phyloP scores from a whole-genome alignment of 495 filamentous ascomycete genomes.

The Aspergillus sparsus region DNA sequence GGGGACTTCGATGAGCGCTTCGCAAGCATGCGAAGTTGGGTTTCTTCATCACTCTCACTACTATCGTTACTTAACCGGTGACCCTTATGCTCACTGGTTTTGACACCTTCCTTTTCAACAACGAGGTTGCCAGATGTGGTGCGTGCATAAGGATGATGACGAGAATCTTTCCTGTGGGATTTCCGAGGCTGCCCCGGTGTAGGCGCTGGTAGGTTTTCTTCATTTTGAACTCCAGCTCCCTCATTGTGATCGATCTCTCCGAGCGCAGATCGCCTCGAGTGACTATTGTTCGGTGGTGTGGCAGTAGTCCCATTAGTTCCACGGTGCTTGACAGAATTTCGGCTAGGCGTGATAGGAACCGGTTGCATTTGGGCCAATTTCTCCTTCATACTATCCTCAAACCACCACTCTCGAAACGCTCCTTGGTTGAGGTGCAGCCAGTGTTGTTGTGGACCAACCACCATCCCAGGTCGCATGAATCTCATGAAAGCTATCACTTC shows the following conservation, averaged over 20 bases:
- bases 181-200: conserved; percentile 97
- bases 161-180: conserved; percentile 63
- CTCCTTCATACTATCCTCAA: conserved; percentile 79
- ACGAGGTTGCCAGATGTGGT: conserved; percentile 44
- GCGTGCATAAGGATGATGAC: conserved; percentile 56
- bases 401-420: conserved; percentile 97
- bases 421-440: conserved; percentile 98
- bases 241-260: conserved; percentile 88
- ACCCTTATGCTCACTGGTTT: conserved; percentile 43
- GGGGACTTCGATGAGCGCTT: conserved; percentile 59
- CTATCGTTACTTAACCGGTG: conserved; percentile 45
- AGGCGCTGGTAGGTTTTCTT: conserved; percentile 88
- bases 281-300: conserved; percentile 78
- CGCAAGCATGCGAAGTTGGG: conserved; percentile 66
- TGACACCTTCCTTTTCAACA: conserved; percentile 36
- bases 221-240: conserved; percentile 54
- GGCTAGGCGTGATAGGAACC: conserved; percentile 76
- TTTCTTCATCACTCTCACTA: conserved; percentile 77
- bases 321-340: conserved; percentile 56
- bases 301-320: conserved; percentile 63
- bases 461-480: conserved; percentile 99
- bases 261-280: conserved; percentile 75
- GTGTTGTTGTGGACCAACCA: conserved; percentile 98
- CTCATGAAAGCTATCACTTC: conserved; percentile 99
- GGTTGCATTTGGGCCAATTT: conserved; percentile 56